phyloP scores from a whole-genome alignment of 768 basidiomycete species.

The Tylopilus plumbeoviolaceoides region DNA sequence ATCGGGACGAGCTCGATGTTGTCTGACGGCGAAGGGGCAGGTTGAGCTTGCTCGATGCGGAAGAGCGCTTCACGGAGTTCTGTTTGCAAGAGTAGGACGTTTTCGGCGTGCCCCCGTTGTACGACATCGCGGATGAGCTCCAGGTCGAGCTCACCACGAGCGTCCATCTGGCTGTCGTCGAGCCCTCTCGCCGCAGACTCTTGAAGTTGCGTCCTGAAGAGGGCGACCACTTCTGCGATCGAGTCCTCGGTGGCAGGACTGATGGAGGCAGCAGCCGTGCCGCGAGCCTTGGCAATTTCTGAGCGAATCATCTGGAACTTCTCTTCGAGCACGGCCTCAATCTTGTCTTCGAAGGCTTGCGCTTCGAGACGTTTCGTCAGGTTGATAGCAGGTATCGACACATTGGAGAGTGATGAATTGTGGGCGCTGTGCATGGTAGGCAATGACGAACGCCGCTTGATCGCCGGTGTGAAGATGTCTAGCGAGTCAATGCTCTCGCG shows the following conservation, averaged over 20 bases:
- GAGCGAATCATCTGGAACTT: slow-evolving; percentile 53
- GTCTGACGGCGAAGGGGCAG: slow-evolving; percentile 9
- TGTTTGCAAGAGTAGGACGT: slow-evolving; percentile 51
- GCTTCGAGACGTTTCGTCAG: slow-evolving; percentile 54
- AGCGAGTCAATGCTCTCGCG: slow-evolving; percentile 28
- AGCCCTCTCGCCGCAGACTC: slow-evolving; percentile 53
- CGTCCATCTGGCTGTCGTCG: slow-evolving; percentile 66
- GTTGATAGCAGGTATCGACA: slow-evolving; percentile 45
- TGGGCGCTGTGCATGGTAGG: slow-evolving; percentile 49
- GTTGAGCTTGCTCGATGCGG: slow-evolving; percentile 33
- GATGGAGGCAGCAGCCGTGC: slow-evolving; percentile 28
- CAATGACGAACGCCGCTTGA: slow-evolving; percentile 53
- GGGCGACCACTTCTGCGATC: slow-evolving; percentile 60
- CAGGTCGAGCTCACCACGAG: slow-evolving; percentile 74
- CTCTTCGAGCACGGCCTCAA: slow-evolving; percentile 65
- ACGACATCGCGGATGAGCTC: slow-evolving; percentile 69
- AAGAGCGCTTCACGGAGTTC: slow-evolving; percentile 54
- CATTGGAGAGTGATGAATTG: slow-evolving; percentile 41
- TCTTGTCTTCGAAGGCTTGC: slow-evolving; percentile 55
- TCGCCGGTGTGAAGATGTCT: slow-evolving; percentile 42
- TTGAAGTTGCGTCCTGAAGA: slow-evolving; percentile 66
- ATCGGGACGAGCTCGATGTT: slow-evolving; percentile 37
- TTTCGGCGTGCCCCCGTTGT: slow-evolving; percentile 61
- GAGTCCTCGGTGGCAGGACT: slow-evolving; percentile 53
- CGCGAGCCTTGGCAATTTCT: slow-evolving; percentile 32